These are phyloP conservation scores for Cordyceps farinosa DNA, from an alignment of 2,329 filamentous ascomycete genomes.

Conservation along the genomic window DNA sequence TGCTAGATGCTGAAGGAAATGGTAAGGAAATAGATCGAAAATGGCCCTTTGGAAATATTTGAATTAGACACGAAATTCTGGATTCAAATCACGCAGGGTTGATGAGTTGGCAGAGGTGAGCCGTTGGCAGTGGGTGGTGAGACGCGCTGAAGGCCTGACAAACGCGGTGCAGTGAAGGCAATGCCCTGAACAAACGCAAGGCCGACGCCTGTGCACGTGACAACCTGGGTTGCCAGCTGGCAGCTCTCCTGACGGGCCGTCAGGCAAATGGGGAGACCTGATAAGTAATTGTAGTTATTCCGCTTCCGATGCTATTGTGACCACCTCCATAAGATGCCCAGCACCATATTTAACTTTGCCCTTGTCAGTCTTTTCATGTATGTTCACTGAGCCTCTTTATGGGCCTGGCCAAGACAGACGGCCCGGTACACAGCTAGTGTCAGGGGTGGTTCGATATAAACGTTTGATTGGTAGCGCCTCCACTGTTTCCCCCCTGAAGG, in stretches of 20 bases:
- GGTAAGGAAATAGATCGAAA: neutral
- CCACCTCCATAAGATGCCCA: neutral
- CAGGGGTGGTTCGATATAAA: conserved; percentile 14
- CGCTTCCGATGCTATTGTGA: neutral
- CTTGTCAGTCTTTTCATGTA: neutral
- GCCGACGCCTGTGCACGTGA: conserved; percentile 16
- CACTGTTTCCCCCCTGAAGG: conserved; percentile 17
- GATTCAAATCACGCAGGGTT: neutral
- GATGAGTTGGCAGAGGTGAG: neutral
- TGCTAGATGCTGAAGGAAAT: neutral
- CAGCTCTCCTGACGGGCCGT: neutral
- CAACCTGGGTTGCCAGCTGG: neutral
- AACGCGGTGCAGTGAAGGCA: conserved; percentile 4
- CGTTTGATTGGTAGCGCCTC: conserved; percentile 15
- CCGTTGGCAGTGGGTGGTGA: neutral
- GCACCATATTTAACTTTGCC: neutral
- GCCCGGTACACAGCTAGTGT: conserved; percentile 7
- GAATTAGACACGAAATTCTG: neutral
- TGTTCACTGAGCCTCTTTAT: neutral
- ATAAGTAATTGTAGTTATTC: neutral
- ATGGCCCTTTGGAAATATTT: neutral
- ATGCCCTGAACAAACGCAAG: conserved; percentile 6
- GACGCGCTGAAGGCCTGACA: conserved; percentile 13
- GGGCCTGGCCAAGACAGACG: conserved; percentile 8
- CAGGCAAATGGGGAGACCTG: neutral